Evolutionary conservation across 768 basidiomycete genomes (phyloP), one percentile per base, ranked within the genome.

Genomic region (Grammothele lineata): DNA sequence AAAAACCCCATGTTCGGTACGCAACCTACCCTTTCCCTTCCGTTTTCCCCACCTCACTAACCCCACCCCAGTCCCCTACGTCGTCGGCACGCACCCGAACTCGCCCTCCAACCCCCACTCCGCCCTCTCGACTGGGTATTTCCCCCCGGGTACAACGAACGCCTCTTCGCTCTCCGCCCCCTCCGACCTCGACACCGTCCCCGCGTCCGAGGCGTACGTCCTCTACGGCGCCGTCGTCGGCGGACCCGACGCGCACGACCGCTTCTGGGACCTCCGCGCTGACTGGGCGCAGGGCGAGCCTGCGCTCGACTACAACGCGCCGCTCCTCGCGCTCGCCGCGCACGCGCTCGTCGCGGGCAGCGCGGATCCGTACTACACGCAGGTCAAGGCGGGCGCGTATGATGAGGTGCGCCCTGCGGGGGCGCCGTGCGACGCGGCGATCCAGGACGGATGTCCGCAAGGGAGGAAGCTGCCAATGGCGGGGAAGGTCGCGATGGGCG

Each of bases 281-380:
- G 92, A 95, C 62, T 95, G 91, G 88, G 85, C 85, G 1, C 76
- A 95, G 66, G 87, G 83, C 15, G 93, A 96, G 76, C 73, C 83
- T 42, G 88, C 85, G n/a, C 66, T 92, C 33, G 93, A 96, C 61
- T 93, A 92, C 64, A 90, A 88, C 54, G 90, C 92, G 0, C 91
- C 92, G 2, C 74, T 95, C 70, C 72, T 95, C n/a, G 86, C 90
- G 1, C 74, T 96, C 27, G 81, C 86, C 1, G 87, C 91, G 15
- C 81, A 83, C 72, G 80, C 85, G 55, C 74, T 85, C n/a, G 58
- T 87, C 40, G 82, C 80, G 51, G 78, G 81, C 48, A 63, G 71
- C 6, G 71, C 69, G 17, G 89, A 93, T 54, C 92, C 92, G 0
- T 92, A 74, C 67, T 96, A 80, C 62, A 87, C 85, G 14, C 66